Conservation (phyloP, 2,329 filamentous ascomycete species). For the Paraphoma sp. region DNA sequence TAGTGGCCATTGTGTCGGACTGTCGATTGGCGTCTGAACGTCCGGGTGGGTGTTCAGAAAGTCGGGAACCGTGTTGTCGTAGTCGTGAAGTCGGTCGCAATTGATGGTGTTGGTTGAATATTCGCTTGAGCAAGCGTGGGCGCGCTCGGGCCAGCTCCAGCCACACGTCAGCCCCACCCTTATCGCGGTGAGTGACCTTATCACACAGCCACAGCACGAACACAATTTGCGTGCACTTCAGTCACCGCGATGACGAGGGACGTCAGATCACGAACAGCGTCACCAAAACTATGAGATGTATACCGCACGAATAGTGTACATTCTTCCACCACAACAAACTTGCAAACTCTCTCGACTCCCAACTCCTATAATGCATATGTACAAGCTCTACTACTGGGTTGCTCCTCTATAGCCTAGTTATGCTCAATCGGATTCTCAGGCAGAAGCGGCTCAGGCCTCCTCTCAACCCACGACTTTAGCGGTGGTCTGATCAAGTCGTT, state of each 20-base stretch:
- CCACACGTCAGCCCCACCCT: not conserved
- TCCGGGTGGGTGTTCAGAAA: conserved; percentile 42
- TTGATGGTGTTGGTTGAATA: not conserved
- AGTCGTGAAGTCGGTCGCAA: conserved; percentile 23
- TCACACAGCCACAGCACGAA: too few relatives aligned
- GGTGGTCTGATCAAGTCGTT: conserved; percentile 92
- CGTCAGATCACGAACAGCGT: too few relatives aligned
- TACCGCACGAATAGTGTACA: not conserved
- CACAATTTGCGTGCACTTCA: too few relatives aligned
- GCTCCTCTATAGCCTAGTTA: conserved; percentile 20
- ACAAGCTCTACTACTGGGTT: not conserved
- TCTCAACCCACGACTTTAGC: conserved; percentile 68
- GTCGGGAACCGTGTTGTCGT: conserved; percentile 40
- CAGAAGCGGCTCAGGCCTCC: conserved; percentile 68
- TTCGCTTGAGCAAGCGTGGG: conserved; percentile 24
- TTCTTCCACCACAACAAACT: not conserved
- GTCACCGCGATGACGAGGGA: too few relatives aligned
- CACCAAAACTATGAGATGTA: too few relatives aligned
- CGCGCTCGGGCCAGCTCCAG: conserved; percentile 11
- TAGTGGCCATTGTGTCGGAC: conserved; percentile 50
- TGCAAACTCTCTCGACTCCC: not conserved
- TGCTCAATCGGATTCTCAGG: conserved; percentile 88
- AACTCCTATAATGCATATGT: not conserved
- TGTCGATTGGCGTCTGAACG: conserved; percentile 45
- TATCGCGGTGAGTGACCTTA: too few relatives aligned